Percentiles rank a stretch among this genome's conserved stretches.
phyloP scores from a whole-genome alignment of 345 rosid species.

The Salix koriyanagi region DNA sequence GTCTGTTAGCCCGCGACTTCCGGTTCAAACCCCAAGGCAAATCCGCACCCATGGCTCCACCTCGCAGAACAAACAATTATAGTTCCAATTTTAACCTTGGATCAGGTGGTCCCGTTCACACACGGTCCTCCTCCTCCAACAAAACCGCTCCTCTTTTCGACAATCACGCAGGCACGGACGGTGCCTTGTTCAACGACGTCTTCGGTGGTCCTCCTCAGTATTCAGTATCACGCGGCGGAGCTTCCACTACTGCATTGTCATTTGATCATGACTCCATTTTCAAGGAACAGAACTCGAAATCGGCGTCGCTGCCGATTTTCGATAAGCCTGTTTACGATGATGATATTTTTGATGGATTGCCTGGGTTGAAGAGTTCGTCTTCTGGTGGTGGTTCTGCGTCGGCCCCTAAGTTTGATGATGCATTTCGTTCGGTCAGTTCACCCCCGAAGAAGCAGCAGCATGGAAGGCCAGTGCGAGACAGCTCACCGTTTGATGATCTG shows the following conservation, averaged over 20 bases:
- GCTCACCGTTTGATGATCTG: constrained; percentile 53
- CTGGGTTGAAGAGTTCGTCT: constrained; percentile 44
- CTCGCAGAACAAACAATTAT: constrained; percentile 15
- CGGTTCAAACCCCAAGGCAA: constrained; percentile 74
- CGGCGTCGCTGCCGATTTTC: constrained; percentile 46
- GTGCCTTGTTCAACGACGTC: constrained; percentile 39
- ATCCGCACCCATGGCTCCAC: constrained; percentile 69
- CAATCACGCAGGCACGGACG: constrained; percentile 37
- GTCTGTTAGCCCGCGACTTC: constrained; percentile 52
- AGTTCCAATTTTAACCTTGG: constrained; percentile 22
- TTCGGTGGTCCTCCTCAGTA: constrained; percentile 56
- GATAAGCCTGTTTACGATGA: constrained; percentile 77
- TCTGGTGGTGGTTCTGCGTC: constrained; percentile 14
- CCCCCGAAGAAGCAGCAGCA: constrained; percentile 25
- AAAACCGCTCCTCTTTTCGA: constrained; percentile 41
- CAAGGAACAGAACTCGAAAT: constrained; percentile 30
- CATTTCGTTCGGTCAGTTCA: constrained; percentile 27
- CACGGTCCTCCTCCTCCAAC: constrained; percentile 11
- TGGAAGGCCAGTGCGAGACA: neutral
- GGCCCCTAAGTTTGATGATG: constrained; percentile 35
- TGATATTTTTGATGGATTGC: constrained; percentile 58
- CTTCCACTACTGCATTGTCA: constrained; percentile 13
- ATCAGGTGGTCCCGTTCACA: constrained; percentile 24
- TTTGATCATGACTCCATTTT: constrained; percentile 53
- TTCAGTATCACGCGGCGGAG: constrained; percentile 34